A percentile compares a stretch with the other conserved stretches of the same genome.
Conservation (phyloP, 2,329 filamentous ascomycete genomes). For the Lachnellula arida region DNA sequence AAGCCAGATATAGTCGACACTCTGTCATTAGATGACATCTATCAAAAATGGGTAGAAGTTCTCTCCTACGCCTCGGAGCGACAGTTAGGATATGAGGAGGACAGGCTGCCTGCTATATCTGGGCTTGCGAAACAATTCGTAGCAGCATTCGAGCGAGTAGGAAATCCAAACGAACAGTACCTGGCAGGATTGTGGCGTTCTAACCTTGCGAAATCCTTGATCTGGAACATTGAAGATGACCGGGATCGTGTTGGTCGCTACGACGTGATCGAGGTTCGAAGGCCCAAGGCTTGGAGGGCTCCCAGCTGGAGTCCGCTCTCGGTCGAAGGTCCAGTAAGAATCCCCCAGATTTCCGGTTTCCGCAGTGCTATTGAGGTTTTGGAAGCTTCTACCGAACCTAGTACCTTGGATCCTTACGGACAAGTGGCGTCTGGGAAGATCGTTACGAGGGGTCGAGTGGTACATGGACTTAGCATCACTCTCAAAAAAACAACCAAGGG, state of each 20-base stretch:
- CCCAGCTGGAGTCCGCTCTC: background rate
- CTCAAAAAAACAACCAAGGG: too few relatives aligned
- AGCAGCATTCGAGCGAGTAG: too few relatives aligned
- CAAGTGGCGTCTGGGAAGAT: too few relatives aligned
- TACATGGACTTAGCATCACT: too few relatives aligned
- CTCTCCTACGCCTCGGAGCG: background rate
- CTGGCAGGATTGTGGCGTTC: background rate
- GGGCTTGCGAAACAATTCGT: background rate
- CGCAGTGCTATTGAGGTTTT: too few relatives aligned
- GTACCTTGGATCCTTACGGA: too few relatives aligned
- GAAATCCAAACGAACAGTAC: background rate
- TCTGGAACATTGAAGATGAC: background rate
- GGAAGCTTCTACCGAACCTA: too few relatives aligned
- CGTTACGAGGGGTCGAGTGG: too few relatives aligned
- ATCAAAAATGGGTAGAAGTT: background rate
- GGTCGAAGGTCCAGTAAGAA: background rate
- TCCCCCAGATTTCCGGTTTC: too few relatives aligned
- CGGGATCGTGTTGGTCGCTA: background rate
- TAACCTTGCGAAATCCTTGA: background rate
- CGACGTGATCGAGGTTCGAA: too few relatives aligned
- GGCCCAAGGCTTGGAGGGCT: background rate
- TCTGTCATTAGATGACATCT: background rate
- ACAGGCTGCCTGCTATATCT: background rate
- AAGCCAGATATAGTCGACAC: background rate
- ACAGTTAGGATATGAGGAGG: background rate